Evolutionary conservation across 176 grass and related monocot species (phyloP).

Genomic region (Phyllostachys edulis): DNA sequence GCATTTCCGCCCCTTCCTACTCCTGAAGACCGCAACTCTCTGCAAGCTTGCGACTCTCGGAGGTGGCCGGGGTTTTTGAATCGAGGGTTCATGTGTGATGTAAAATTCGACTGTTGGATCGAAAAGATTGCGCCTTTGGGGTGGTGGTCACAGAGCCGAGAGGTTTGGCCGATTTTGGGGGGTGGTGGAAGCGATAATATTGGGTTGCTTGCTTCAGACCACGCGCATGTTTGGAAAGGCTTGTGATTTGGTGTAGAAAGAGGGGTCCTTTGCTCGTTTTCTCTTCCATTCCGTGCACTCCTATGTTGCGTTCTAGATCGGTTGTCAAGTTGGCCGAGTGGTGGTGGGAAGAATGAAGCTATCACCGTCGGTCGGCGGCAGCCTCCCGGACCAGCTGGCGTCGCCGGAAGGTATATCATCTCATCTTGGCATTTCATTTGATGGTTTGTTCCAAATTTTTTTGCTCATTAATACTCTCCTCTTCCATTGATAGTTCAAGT

Average conservation of each 20-base stretch:
- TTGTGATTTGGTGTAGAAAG: constrained; percentile 41
- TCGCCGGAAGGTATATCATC: constrained; percentile 51
- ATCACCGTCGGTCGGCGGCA: constrained; percentile 38
- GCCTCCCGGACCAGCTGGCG: constrained; percentile 29
- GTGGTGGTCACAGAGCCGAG: neutral
- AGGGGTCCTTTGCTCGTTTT: neutral
- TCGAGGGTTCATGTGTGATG: neutral
- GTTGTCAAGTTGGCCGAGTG: neutral
- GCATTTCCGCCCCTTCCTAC: constrained; percentile 25
- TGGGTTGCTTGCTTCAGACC: constrained; percentile 5
- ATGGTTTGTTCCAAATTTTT: constrained; percentile 9
- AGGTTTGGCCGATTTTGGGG: constrained; percentile 23
- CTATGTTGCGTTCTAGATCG: constrained; percentile 9
- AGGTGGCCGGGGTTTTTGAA: neutral
- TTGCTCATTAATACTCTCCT: constrained; percentile 12
- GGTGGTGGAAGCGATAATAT: constrained; percentile 34
- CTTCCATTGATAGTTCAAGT: constrained; percentile 18
- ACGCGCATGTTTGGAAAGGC: constrained; percentile 27
- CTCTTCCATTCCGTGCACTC: constrained; percentile 1
- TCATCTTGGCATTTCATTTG: constrained; percentile 35
- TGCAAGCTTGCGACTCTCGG: neutral
- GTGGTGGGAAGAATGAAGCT: constrained; percentile 35
- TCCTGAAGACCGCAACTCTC: neutral
- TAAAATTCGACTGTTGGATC: constrained; percentile 27
- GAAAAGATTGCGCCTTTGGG: constrained; percentile 21